phyloP scores from a whole-genome alignment of 1,284 basidiomycete species.

The Ustilago bromivora region DNA sequence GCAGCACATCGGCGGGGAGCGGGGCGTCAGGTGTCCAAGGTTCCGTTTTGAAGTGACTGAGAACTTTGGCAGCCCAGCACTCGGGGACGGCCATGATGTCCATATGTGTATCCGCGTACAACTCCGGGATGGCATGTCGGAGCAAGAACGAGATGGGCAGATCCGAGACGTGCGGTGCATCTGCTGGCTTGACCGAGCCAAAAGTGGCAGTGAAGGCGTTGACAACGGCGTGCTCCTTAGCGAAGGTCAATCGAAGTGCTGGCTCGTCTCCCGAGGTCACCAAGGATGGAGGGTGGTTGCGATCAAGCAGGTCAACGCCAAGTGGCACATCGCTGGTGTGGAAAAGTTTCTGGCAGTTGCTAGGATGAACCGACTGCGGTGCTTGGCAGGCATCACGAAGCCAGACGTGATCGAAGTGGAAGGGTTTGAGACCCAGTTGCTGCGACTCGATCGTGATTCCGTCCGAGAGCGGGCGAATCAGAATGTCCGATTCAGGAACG shows the following conservation, averaged over 20 bases:
- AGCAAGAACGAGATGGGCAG: conserved; percentile 71
- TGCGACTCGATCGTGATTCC: conserved; percentile 67
- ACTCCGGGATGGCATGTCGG: conserved; percentile 72
- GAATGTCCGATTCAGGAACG: conserved; percentile 33
- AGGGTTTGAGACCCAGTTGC: conserved; percentile 49
- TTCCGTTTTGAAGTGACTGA: conserved; percentile 54
- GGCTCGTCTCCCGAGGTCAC: conserved; percentile 25
- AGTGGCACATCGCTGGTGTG: conserved; percentile 74
- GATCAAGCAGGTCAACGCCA: conserved; percentile 71
- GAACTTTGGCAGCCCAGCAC: conserved; percentile 60
- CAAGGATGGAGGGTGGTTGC: conserved; percentile 54
- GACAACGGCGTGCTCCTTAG: conserved; percentile 44
- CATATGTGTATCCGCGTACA: conserved; percentile 57
- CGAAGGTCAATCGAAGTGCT: conserved; percentile 45
- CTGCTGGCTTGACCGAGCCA: conserved; percentile 21
- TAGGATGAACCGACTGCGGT: conserved; percentile 76
- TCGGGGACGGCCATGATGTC: conserved; percentile 57
- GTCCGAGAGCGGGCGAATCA: conserved; percentile 30
- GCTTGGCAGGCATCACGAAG: conserved; percentile 76
- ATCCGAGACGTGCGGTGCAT: conserved; percentile 51
- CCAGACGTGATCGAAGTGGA: conserved; percentile 65
- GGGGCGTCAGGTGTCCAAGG: conserved; percentile 35
- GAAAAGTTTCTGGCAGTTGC: conserved; percentile 82
- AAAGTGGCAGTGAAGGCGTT: conserved; percentile 62
- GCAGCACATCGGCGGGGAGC: conserved; percentile 3